Percentiles rank a stretch among this genome's conserved stretches.
These are phyloP conservation scores for Penicillium digitatum DNA, from an alignment of 2,329 filamentous ascomycete genomes.

Conservation along the genomic window DNA sequence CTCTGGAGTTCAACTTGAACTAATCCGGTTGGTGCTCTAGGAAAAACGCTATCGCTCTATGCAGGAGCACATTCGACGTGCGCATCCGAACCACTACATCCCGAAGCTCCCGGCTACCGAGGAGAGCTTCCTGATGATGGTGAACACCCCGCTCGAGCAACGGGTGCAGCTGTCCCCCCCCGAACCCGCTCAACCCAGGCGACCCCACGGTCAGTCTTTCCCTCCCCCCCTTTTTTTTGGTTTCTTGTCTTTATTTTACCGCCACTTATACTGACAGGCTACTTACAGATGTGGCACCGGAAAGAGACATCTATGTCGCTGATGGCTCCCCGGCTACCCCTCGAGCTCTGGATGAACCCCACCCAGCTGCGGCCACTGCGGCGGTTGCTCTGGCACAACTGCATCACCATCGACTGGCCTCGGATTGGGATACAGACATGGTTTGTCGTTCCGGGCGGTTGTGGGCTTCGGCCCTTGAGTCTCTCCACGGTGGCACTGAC, in stretches of 20 bases:
- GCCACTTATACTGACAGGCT: constrained; percentile 18
- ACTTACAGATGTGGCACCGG: constrained; percentile 52
- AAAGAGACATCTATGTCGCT: constrained; percentile 64
- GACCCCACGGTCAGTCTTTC: constrained; percentile 36
- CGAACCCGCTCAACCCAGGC: constrained; percentile 34
- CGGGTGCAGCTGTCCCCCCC: constrained; percentile 53
- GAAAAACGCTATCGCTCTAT: constrained; percentile 96
- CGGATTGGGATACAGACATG: constrained; percentile 73
- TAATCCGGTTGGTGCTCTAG: constrained; percentile 46
- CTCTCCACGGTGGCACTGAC: constrained; percentile 24
- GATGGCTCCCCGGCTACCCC: constrained; percentile 67
- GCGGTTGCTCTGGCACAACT: constrained; percentile 85
- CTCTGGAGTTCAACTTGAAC: constrained; percentile 9
- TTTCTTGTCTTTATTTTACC: not conserved
- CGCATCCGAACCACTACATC: constrained; percentile 95
- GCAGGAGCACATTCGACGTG: constrained; percentile 98
- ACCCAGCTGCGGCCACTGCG: constrained; percentile 67
- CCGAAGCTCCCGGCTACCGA: constrained; percentile 96
- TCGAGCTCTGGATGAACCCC: constrained; percentile 65
- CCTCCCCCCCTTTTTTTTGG: too few species aligned
- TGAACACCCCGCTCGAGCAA: constrained; percentile 79
- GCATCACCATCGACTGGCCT: constrained; percentile 70
- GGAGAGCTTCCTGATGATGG: constrained; percentile 96
- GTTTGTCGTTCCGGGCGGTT: constrained; percentile 41
- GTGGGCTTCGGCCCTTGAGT: constrained; percentile 3